Percentiles rank a stretch among this genome's conserved stretches.
phyloP scores from a whole-genome alignment of 202 grass and related monocot genomes.

The Zizania palustris region DNA sequence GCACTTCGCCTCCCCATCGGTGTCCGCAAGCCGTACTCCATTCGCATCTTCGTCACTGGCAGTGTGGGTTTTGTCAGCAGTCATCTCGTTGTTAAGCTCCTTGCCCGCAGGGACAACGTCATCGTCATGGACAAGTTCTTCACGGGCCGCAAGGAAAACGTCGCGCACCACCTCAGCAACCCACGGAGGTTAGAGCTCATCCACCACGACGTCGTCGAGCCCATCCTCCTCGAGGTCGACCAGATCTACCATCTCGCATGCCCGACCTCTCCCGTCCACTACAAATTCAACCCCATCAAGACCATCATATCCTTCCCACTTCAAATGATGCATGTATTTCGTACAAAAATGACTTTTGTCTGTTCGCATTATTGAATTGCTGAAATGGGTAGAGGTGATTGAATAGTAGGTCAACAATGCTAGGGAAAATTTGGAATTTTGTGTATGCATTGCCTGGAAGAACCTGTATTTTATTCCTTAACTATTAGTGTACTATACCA shows the following conservation, averaged over 20 bases:
- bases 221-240: slow-evolving; percentile 86
- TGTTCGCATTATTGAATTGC: slow-evolving; percentile 14
- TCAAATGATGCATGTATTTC: neutral
- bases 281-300: slow-evolving; percentile 93
- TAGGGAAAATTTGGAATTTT: slow-evolving; percentile 9
- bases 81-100: no score
- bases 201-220: slow-evolving; percentile 89
- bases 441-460: slow-evolving; percentile 8
- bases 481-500: neutral
- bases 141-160: no score
- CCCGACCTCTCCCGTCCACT: slow-evolving; percentile 81
- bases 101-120: no score
- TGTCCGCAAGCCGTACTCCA: no score
- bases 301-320: slow-evolving; percentile 81
- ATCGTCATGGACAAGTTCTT: no score
- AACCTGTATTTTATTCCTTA: no score
- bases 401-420: neutral
- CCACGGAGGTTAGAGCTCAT: slow-evolving; percentile 95
- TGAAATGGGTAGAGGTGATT: neutral
- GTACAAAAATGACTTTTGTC: neutral
- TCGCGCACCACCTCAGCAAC: no score
- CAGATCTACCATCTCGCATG: slow-evolving; percentile 95
- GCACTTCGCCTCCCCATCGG: no score
- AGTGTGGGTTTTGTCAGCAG: no score
- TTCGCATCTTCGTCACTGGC: no score